Base-by-base conservation (phyloP, 2,329 filamentous ascomycete genomes). In the Talaromyces funiculosus region DNA sequence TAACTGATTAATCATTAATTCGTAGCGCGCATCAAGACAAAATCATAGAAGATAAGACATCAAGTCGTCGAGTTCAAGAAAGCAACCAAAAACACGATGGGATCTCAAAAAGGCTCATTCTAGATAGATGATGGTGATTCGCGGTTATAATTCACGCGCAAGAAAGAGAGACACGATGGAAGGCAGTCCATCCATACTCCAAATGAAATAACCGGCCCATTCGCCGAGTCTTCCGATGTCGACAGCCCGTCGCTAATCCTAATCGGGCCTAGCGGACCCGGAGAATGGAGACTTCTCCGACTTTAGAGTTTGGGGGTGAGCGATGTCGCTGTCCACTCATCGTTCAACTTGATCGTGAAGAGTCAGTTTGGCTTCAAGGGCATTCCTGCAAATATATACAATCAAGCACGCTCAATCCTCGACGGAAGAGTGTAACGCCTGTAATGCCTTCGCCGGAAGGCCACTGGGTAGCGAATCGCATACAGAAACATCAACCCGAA, bases 191-290 rank as follows among this genome's bases (percentile, higher is more conserved):
- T n/a, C n/a, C 45, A 51, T 51, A 14, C 14, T 14, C 8, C 29
- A 7, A 20, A 49, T 24, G 14, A 26, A 7, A 18, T 37, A 16
- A 7, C 53, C 53, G 53, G 55, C 31, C 42, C 20, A 29, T 47
- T 24, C 56, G 56, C 56, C 56, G 56, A 58, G 37, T 20, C 18
- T 29, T 47, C 56, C 56, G 43, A 58, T 45, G 26, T 57, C 54
- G 31, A 57, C 40, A 14, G 14, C 40, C 31, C 24, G 29, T 24
- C 43, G 33, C 56, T 58, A 58, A 29, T 31, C 20, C 43, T 38
- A 9, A 26, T 18, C 18, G 18, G 22, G 43, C n/a, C 18, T 58
- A 40, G 45, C n/a, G 43, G 29, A 8, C 2, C 26, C 57, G 57
- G 57, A 59, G 45, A 31, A 47, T 35, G 29, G 31, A 35, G 7